Conservation (phyloP, 306 rosid species). For the Pterocarpus santalinus region DNA sequence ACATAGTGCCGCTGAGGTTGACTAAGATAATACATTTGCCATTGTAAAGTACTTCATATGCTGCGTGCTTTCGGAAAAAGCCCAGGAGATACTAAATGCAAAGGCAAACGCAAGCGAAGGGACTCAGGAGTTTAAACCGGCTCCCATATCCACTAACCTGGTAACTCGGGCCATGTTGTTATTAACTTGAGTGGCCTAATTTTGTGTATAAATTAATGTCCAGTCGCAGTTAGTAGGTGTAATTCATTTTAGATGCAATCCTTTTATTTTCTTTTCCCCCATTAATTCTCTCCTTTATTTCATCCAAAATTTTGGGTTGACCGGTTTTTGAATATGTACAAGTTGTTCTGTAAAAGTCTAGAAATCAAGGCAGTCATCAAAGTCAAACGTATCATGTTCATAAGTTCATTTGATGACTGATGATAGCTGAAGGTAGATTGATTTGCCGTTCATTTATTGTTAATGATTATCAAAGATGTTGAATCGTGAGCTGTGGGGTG, state of each 20-base stretch:
- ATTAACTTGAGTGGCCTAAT: conserved; percentile 54
- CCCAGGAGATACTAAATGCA: conserved; percentile 44
- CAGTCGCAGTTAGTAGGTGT: conserved; percentile 54
- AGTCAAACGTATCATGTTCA: conserved; percentile 42
- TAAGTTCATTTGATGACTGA: conserved; percentile 35
- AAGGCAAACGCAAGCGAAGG: conserved; percentile 46
- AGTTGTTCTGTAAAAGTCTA: conserved; percentile 46
- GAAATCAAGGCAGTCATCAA: conserved; percentile 41
- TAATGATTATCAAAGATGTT: conserved; percentile 13
- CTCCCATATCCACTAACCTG: conserved; percentile 49
- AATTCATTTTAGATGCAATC: conserved; percentile 44
- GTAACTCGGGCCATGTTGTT: conserved; percentile 58
- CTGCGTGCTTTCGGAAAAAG: conserved; percentile 48
- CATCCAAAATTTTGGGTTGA: conserved; percentile 33
- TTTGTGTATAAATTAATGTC: conserved; percentile 62
- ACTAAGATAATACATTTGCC: conserved; percentile 39
- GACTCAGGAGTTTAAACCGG: conserved; percentile 45
- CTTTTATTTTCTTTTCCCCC: background rate
- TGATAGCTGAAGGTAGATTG: conserved; percentile 26
- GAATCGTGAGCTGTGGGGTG: background rate
- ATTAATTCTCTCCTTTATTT: background rate
- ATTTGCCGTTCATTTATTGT: conserved; percentile 1
- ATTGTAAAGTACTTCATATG: conserved; percentile 44
- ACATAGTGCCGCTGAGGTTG: conserved; percentile 58
- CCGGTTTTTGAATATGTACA: conserved; percentile 32